These are phyloP conservation scores for Kazachstania sp. DNA, from an alignment of 1,139 yeast genomes.

Conservation along the genomic window DNA sequence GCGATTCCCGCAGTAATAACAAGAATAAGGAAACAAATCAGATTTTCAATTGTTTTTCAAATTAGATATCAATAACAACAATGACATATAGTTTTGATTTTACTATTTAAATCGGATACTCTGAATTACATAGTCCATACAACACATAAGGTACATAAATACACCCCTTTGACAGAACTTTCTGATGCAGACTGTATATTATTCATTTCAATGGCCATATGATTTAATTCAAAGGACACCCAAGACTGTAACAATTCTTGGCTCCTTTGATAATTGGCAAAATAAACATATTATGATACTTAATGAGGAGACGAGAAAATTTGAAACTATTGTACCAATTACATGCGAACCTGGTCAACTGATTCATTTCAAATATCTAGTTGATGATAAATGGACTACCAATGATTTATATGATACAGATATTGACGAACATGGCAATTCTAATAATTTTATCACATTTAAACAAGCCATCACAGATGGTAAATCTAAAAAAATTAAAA, in stretches of 20 bases:
- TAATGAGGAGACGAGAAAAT: slow-evolving; percentile 54
- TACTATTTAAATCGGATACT: too few species aligned
- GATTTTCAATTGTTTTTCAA: too few species aligned
- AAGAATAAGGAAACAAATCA: too few species aligned
- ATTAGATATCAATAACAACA: too few species aligned
- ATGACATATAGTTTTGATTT: too few species aligned
- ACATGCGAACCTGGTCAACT: slow-evolving; percentile 31
- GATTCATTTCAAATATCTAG: slow-evolving; percentile 58
- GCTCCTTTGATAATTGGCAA: slow-evolving; percentile 70
- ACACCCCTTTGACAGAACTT: too few species aligned
- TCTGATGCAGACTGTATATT: slow-evolving; percentile 4
- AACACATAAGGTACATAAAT: too few species aligned
- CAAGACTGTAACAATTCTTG: slow-evolving; percentile 62
- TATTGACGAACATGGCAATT: slow-evolving; percentile 46
- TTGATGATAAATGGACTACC: slow-evolving; percentile 63
- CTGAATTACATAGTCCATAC: too few species aligned
- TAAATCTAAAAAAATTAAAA: slow-evolving; percentile 23
- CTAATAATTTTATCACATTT: slow-evolving; percentile 48
- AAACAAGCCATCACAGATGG: slow-evolving; percentile 25
- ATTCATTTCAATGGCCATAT: slow-evolving; percentile 41
- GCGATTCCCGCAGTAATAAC: too few species aligned
- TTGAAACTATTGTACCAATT: slow-evolving; percentile 50
- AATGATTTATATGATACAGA: slow-evolving; percentile 38
- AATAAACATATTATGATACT: slow-evolving; percentile 51
- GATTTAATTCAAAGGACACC: slow-evolving; percentile 42